A percentile compares a stretch with the other conserved stretches of the same genome.
phyloP scores from a whole-genome alignment of 768 basidiomycete species.

The Mycena capillaripes region DNA sequence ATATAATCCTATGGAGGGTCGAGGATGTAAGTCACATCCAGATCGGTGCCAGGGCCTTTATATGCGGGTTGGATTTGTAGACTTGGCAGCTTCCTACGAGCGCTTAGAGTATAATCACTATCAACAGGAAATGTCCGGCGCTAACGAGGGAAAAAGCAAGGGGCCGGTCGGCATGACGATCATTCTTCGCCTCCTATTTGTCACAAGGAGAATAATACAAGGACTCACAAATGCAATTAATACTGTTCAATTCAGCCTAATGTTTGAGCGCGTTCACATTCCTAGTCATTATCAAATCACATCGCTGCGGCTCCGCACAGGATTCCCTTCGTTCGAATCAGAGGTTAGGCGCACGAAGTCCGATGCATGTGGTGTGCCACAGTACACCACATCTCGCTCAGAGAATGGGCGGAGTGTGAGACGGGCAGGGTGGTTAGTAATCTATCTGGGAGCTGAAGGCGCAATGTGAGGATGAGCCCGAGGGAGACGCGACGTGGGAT shows the following conservation, averaged over 20 bases:
- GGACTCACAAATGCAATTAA: neutral
- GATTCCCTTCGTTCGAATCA: neutral
- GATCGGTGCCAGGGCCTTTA: no score
- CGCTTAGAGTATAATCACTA: no score
- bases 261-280: neutral
- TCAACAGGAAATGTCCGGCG: no score
- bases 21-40: no score
- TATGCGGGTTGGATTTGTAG: no score
- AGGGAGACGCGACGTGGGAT: neutral
- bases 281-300: conserved; percentile 1
- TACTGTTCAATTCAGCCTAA: neutral
- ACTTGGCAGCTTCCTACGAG: no score
- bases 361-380: neutral
- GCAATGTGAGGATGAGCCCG: neutral
- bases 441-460: no score
- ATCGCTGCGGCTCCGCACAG: conserved; percentile 8
- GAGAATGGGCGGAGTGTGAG: neutral
- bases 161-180: neutral
- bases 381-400: neutral
- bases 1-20: neutral
- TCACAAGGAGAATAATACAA: neutral
- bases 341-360: neutral
- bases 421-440: no score
- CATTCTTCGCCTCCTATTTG: no score
- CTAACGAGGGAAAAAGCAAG: no score